phyloP scores from a whole-genome alignment of 2,329 filamentous ascomycete species.

The Metarhizium brunneum region DNA sequence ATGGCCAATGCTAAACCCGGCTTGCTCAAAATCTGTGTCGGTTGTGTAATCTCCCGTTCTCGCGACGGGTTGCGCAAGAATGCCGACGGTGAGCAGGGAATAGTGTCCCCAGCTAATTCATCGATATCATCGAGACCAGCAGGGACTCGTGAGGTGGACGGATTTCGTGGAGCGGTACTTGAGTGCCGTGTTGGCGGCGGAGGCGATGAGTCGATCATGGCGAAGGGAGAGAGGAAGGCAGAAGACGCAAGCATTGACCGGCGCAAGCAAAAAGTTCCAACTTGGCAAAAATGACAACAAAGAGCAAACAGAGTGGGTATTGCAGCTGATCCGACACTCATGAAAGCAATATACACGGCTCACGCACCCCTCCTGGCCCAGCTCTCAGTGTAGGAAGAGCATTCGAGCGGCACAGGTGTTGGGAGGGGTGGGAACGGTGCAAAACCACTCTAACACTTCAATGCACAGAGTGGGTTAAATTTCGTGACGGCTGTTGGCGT shows the following conservation, averaged over 20 bases:
- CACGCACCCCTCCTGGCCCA: background rate
- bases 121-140: constrained; percentile 29
- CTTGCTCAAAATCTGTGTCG: constrained; percentile 37
- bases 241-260: background rate
- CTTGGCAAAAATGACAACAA: background rate
- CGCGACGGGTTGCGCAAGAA: constrained; percentile 19
- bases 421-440: constrained; percentile 1
- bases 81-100: constrained; percentile 32
- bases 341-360: constrained; percentile 1
- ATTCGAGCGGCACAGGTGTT: constrained; percentile 7
- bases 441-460: background rate
- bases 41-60: constrained; percentile 26
- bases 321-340: background rate
- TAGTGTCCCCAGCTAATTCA: constrained; percentile 35
- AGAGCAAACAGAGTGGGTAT: background rate
- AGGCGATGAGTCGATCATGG: constrained; percentile 21
- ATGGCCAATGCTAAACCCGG: constrained; percentile 21
- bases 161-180: constrained; percentile 18
- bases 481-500: constrained; percentile 6
- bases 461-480: background rate
- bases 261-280: background rate
- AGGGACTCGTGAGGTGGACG: constrained; percentile 15
- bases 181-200: constrained; percentile 22
- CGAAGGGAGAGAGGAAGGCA: constrained; percentile 1
- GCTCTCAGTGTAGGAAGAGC: constrained; percentile 1